Conservation (phyloP, 208 protist genomes). For the Leishmania guyanensis region DNA sequence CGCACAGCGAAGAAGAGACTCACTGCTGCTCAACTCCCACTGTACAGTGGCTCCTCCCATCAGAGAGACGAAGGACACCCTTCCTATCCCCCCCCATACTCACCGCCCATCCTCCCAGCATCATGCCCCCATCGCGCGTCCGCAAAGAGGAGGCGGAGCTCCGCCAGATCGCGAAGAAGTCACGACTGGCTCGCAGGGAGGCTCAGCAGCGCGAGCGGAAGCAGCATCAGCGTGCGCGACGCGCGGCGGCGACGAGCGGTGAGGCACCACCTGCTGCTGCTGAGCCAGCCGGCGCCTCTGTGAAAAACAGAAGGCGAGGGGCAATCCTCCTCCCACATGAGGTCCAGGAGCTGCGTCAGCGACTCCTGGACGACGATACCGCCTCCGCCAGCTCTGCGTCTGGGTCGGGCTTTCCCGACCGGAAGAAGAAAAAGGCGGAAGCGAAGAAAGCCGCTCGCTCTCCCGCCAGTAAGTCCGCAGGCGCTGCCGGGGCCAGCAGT, state of each 20-base stretch:
- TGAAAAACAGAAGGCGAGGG: slow-evolving; percentile 39
- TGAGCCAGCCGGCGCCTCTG: slow-evolving; percentile 4
- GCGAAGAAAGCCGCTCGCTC: slow-evolving; percentile 17
- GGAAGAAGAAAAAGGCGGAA: slow-evolving; percentile 13
- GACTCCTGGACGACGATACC: slow-evolving; percentile 28
- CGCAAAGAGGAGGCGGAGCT: slow-evolving; percentile 86
- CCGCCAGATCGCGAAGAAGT: slow-evolving; percentile 72
- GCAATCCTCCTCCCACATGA: slow-evolving; percentile 80
- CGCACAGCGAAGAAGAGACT: background rate
- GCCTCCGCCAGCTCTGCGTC: background rate
- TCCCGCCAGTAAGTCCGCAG: slow-evolving; percentile 8
- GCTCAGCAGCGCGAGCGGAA: slow-evolving; percentile 47
- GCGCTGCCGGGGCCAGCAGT: background rate
- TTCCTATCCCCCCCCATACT: background rate
- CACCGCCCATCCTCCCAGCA: background rate
- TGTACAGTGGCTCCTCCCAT: background rate
- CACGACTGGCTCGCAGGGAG: slow-evolving; percentile 60
- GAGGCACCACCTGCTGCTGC: background rate
- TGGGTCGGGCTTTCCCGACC: background rate
- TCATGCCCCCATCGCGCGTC: slow-evolving; percentile 64
- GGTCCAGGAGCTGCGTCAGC: slow-evolving; percentile 57
- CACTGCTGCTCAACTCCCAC: background rate
- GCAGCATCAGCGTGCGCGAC: slow-evolving; percentile 34
- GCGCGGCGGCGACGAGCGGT: slow-evolving; percentile 24
- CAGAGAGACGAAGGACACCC: background rate